Evolutionary conservation across 768 basidiomycete species (phyloP), one percentile per base, ranked within the genome.

Genomic region (Clitopilus hobsonii): DNA sequence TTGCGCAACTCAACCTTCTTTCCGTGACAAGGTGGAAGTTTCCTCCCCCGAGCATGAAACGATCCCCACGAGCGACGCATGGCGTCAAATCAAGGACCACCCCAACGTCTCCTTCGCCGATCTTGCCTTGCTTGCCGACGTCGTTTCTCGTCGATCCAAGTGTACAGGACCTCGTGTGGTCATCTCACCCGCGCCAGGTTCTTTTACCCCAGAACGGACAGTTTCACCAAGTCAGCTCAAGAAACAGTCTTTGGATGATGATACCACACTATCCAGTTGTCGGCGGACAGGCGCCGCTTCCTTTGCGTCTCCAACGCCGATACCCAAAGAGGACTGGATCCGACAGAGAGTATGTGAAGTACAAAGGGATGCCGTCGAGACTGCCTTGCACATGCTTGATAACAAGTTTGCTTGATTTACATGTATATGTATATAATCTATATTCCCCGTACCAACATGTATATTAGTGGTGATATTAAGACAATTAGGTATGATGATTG

Each of bases 101-200:
- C 94, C 94, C 1, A 94, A 93, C 61, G 86, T 90, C 52, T 82
- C 85, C 26, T 94, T 94, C 65, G 83, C 90, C 13, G 91, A 95
- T 70, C 75, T 96, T 52, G 72, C 83, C 2, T 76, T 96, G 52
- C 80, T 96, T 41, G 94, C 94, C 2, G 91, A 92, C 51, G 94
- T 96, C 38, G 92, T 95, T 38, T 86, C 90, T 6, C 88, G 91
- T 53, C 79, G 88, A 51, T 86, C 91, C 38, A 85, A 81, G 66
- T 93, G 91, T 65, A 80, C 77, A 1, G 89, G 89, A 16, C 86
- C 91, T 14, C 77, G 77, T 32, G 76, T 90, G 32, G 75, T 82
- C 41, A 73, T 87, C 53, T 81, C 82, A 8, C 74, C 77, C 11
- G 77, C 79, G 14, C 76, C 72, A 2, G 80, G 76, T 6, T 70